phyloP scores from a whole-genome alignment of 257 asterid species.

The Osmanthus fragrans region DNA sequence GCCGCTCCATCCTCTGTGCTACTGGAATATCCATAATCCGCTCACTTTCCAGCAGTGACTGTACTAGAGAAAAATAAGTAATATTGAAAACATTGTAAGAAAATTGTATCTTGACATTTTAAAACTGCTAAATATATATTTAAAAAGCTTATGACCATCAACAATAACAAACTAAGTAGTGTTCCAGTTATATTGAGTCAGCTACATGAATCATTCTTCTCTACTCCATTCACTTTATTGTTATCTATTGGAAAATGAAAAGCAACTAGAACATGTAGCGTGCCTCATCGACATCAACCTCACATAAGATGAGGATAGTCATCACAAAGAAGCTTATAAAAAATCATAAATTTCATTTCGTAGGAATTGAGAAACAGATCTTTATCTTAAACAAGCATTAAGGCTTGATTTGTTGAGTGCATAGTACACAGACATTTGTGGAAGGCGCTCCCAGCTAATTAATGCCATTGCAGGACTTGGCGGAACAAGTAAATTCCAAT shows the following conservation, averaged over 20 bases:
- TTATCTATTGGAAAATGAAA: not conserved
- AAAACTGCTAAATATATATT: not conserved
- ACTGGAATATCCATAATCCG: slow-evolving; percentile 61
- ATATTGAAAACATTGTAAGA: not conserved
- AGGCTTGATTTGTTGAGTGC: too few relatives aligned
- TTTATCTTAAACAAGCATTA: too few relatives aligned
- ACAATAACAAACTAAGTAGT: not conserved
- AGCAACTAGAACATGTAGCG: not conserved
- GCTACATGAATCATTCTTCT: not conserved
- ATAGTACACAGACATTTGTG: too few relatives aligned
- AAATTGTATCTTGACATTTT: not conserved
- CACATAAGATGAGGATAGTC: not conserved
- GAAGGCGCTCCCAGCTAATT: too few relatives aligned
- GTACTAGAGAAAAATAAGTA: slow-evolving; percentile 26
- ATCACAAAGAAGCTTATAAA: not conserved
- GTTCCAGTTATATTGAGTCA: not conserved
- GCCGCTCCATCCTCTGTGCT: slow-evolving; percentile 80
- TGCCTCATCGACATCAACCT: not conserved
- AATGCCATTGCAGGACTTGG: too few relatives aligned
- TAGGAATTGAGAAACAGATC: too few relatives aligned
- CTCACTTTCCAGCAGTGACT: slow-evolving; percentile 72
- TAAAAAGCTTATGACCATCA: not conserved
- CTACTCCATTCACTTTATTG: not conserved
- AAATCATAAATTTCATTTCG: too few relatives aligned
- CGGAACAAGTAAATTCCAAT: too few relatives aligned